Base-by-base conservation (phyloP, 164 flowering plant genomes). In the Santalum album region DNA sequence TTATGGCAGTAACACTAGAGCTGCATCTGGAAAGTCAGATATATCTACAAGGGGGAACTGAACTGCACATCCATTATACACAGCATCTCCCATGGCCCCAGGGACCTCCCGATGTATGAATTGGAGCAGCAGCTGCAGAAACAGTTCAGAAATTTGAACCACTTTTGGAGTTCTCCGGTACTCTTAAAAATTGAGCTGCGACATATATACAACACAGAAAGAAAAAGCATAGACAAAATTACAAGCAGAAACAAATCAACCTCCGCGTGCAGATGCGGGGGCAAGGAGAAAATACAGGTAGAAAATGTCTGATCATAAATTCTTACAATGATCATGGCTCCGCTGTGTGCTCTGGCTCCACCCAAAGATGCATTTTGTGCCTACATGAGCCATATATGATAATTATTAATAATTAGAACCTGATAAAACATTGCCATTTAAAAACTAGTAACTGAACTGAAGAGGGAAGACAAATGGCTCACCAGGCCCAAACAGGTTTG, bases 291-390 rank as follows among this genome's bases (percentile, higher is more conserved):
- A n/a, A n/a, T n/a, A n/a, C n/a, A n/a, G n/a, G n/a, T n/a, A n/a
- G n/a, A n/a, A n/a, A n/a, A n/a, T n/a, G n/a, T n/a, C n/a, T n/a
- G n/a, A 29, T 29, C 34, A 29, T 9, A 29, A 29, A 4, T 29
- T 9, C 9, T 29, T 3, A 4, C 34, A 29, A 29, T 29, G 34
- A 20, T 18, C 17, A 18, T 42, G 45, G 20, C 20, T 42, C 45
- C 20, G 16, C n/a, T n/a, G 12, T 42, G 6, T n/a, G 19, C 20
- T 16, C 45, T 17, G 7, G 20, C 45, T 42, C 45, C 45, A 42
- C n/a, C 16, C 20, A 42, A 42, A 42, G 45, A 18, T 42, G 45
- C 45, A 16, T n/a, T 42, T 42, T 42, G 45, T 42, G 45, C 45
- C 40, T 36, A 36, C 12, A n/a, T n/a, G n/a, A n/a, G n/a, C n/a